Conservation (phyloP, 768 basidiomycete genomes). For the Lactarius sp. region DNA sequence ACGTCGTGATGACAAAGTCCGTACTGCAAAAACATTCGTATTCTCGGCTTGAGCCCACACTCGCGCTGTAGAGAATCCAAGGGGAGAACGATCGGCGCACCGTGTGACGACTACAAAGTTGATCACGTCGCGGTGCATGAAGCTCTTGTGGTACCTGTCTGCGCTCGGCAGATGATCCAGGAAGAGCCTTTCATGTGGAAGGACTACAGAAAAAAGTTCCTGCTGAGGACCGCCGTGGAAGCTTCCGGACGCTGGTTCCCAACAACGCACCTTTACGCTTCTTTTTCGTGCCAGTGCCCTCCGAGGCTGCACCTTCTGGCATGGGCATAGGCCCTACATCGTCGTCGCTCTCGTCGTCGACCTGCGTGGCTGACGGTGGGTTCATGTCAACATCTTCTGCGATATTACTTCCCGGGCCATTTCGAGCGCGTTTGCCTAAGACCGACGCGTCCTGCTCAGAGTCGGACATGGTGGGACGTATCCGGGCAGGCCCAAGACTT, state of each 20-base stretch:
- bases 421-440: constrained; percentile 60
- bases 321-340: constrained; percentile 90
- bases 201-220: constrained; percentile 46
- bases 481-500: neutral
- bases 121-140: constrained; percentile 94
- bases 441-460: constrained; percentile 47
- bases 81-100: constrained; percentile 40
- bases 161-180: constrained; percentile 87
- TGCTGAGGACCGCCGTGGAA: neutral
- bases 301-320: constrained; percentile 42
- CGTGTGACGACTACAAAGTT: constrained; percentile 87
- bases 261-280: constrained; percentile 70
- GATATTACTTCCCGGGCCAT: constrained; percentile 30
- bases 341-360: constrained; percentile 58
- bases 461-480: constrained; percentile 27
- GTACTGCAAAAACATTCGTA: constrained; percentile 49
- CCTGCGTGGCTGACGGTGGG: constrained; percentile 35
- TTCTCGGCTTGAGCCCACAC: neutral
- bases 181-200: constrained; percentile 90
- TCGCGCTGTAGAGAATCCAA: neutral
- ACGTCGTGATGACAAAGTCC: constrained; percentile 90
- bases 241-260: neutral
- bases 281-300: constrained; percentile 50
- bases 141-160: constrained; percentile 94
- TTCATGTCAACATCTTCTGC: constrained; percentile 28